Evolutionary conservation across 345 rosid species (phyloP).

Genomic region (Psidium friedrichsthalianum): DNA sequence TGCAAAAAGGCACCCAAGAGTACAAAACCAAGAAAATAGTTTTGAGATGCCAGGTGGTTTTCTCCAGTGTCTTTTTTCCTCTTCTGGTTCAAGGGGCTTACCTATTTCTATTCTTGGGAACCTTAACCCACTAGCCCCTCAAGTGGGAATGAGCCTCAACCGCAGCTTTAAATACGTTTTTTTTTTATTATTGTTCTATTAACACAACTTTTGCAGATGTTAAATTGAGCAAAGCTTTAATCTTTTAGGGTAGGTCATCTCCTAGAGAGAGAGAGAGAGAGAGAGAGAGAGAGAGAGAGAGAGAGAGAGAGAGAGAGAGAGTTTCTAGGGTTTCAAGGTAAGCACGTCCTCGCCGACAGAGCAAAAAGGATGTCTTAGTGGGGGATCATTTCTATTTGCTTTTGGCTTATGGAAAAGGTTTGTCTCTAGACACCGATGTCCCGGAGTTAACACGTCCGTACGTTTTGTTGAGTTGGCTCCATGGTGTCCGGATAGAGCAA

Average conservation of each 20-base stretch:
- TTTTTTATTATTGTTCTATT: too few relatives aligned
- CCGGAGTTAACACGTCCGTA: background rate
- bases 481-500: background rate
- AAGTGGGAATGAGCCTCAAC: conserved; percentile 1
- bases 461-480: background rate
- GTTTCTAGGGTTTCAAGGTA: background rate
- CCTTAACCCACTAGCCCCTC: background rate
- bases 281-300: background rate
- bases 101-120: conserved; percentile 17
- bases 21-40: background rate
- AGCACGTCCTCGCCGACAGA: conserved; percentile 33
- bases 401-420: background rate
- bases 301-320: background rate
- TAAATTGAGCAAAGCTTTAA: background rate
- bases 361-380: conserved; percentile 19
- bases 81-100: background rate
- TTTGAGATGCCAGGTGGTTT: background rate
- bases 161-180: background rate
- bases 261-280: background rate
- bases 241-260: background rate
- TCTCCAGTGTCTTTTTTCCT: background rate
- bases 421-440: background rate
- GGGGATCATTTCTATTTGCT: conserved; percentile 30
- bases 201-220: background rate
- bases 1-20: background rate